Conservation (phyloP, 148 eudicot species). For the Nepenthes mirabilis region DNA sequence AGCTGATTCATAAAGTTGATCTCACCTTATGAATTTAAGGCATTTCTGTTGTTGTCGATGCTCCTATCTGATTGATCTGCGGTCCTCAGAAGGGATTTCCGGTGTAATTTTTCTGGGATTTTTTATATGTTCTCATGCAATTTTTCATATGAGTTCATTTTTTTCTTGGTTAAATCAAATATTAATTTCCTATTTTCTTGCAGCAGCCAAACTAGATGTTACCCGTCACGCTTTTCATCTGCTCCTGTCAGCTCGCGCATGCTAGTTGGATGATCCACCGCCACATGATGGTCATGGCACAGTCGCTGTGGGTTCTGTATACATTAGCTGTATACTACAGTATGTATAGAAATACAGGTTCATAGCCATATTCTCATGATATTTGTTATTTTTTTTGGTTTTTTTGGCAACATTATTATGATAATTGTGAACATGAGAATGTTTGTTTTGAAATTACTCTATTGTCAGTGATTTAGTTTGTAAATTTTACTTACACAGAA, state of each 20-base stretch:
- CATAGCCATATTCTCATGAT: constrained; percentile 11
- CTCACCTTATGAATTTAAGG: no score
- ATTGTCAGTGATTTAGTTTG: not conserved
- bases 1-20: no score
- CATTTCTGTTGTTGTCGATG: no score
- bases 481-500: not conserved
- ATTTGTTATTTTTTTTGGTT: no score
- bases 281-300: not conserved
- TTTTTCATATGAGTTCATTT: no score
- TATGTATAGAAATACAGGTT: constrained; percentile 19
- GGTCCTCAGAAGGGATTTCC: no score
- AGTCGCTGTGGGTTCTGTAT: not conserved
- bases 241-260: not conserved
- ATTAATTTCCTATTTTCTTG: not conserved
- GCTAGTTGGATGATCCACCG: no score
- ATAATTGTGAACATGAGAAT: not conserved
- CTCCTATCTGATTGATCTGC: no score
- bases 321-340: constrained; percentile 12
- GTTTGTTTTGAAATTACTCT: not conserved
- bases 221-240: no score
- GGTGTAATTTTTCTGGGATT: no score
- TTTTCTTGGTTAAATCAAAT: no score
- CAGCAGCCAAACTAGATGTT: constrained; percentile 25
- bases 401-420: not conserved
- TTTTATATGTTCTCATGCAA: no score